Conservation (phyloP, 139 green algal species). For the Asterochloris erici region DNA sequence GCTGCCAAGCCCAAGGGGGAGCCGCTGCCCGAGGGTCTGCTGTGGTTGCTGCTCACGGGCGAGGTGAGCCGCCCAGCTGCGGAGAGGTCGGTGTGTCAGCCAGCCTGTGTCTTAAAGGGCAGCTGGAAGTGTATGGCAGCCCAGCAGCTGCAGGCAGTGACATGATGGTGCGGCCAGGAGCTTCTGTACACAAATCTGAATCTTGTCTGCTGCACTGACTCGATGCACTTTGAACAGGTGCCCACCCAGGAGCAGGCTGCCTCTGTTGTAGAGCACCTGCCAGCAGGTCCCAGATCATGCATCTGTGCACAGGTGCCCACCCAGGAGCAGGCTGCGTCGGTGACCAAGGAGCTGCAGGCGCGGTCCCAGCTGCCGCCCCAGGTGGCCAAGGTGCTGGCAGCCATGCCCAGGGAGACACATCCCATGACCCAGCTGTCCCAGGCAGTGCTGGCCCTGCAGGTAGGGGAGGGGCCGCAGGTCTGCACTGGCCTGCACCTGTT, state of each 20-base stretch:
- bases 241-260: background rate
- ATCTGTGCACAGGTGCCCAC: slow-evolving; percentile 51
- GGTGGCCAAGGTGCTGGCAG: slow-evolving; percentile 65
- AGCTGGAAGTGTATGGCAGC: too few relatives aligned
- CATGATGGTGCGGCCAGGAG: background rate
- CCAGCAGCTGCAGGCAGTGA: too few relatives aligned
- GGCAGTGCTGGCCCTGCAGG: slow-evolving; percentile 80
- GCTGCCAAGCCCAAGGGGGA: slow-evolving; percentile 66
- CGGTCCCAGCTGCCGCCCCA: slow-evolving; percentile 60
- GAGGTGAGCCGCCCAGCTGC: slow-evolving; percentile 44
- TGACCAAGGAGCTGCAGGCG: slow-evolving; percentile 71
- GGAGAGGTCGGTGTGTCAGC: too few relatives aligned
- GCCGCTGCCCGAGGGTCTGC: slow-evolving; percentile 93
- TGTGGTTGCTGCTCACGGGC: slow-evolving; percentile 97
- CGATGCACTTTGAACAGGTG: background rate
- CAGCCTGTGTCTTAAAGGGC: too few relatives aligned
- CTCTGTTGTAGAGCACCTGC: background rate
- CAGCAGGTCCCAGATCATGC: background rate
- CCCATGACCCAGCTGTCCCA: slow-evolving; percentile 93
- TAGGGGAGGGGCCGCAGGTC: slow-evolving; percentile 8
- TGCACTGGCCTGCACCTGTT: too few relatives aligned
- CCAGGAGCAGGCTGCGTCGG: slow-evolving; percentile 56
- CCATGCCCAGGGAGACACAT: slow-evolving; percentile 77
- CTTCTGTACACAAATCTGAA: background rate
- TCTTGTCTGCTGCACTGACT: background rate